phyloP scores from a whole-genome alignment of 2,329 filamentous ascomycete genomes.

The Penicillium nordicum region DNA sequence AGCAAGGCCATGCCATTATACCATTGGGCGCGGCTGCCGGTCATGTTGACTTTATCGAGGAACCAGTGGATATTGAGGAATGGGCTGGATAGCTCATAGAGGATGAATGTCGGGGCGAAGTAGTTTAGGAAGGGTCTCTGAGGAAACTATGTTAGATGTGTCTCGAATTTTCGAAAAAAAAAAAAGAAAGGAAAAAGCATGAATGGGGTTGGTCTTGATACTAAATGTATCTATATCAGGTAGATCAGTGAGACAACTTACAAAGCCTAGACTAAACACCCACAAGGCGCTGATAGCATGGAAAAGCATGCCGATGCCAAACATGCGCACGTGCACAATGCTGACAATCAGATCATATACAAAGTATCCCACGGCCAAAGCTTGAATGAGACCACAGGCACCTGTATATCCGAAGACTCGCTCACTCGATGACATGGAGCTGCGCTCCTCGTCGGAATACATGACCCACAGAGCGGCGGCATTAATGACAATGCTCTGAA shows the following conservation, averaged over 20 bases:
- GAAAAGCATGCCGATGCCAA: conserved; percentile 59
- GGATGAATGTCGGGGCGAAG: conserved; percentile 63
- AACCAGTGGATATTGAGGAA: conserved; percentile 70
- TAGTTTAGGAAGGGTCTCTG: conserved; percentile 64
- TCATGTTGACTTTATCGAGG: conserved; percentile 64
- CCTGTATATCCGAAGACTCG: conserved; percentile 62
- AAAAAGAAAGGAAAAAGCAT: neutral
- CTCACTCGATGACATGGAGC: conserved; percentile 51
- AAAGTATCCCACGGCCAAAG: conserved; percentile 62
- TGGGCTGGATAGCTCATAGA: conserved; percentile 64
- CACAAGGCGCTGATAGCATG: conserved; percentile 60
- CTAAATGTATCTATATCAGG: neutral
- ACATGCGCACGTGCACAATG: conserved; percentile 53
- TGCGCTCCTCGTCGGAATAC: conserved; percentile 54
- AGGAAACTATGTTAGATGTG: conserved; percentile 3
- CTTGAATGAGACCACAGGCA: conserved; percentile 56
- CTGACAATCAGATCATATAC: conserved; percentile 62
- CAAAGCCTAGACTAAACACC: conserved; percentile 62
- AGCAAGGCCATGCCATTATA: conserved; percentile 62
- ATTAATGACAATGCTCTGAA: conserved; percentile 58
- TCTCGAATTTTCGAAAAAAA: neutral
- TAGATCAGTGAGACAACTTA: conserved; percentile 44
- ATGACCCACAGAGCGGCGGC: conserved; percentile 57
- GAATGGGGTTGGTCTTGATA: neutral
- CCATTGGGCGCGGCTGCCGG: conserved; percentile 59